Conservation (phyloP, 306 rosid genomes). For the Casuarina glauca region DNA sequence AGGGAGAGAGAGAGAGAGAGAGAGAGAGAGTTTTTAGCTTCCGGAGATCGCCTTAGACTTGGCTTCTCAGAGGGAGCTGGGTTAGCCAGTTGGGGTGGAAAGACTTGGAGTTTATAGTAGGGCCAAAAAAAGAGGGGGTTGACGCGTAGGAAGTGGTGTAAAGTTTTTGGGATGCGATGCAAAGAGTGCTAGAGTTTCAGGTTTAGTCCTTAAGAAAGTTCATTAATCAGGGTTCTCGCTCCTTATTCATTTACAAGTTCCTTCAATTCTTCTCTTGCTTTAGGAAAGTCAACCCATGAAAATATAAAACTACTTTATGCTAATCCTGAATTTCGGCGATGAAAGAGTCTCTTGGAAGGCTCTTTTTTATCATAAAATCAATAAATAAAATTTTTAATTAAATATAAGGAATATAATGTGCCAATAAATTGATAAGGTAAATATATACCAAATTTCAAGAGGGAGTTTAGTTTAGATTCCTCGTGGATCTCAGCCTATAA, state of each 20-base stretch:
- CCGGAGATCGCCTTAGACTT: conserved; percentile 17
- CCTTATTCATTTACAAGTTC: conserved; percentile 1
- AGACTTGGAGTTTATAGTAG: conserved; percentile 50
- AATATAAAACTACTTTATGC: conserved; percentile 17
- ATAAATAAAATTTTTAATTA: too few species aligned
- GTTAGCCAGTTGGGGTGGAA: conserved; percentile 32
- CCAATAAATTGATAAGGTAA: too few species aligned
- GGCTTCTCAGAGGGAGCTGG: conserved; percentile 24
- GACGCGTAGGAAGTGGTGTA: conserved; percentile 75
- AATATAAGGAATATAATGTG: too few species aligned
- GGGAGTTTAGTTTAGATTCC: too few species aligned
- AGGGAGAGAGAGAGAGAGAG: background rate
- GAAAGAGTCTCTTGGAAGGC: too few species aligned
- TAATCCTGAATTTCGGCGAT: background rate
- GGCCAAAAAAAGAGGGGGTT: conserved; percentile 38
- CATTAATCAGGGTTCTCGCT: conserved; percentile 31
- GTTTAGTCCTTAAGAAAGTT: conserved; percentile 33
- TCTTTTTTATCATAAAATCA: too few species aligned
- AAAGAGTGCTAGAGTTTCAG: conserved; percentile 55
- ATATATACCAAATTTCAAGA: too few species aligned
- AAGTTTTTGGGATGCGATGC: conserved; percentile 33
- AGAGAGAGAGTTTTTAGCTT: background rate
- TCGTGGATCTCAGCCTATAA: too few species aligned
- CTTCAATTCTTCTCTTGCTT: background rate
- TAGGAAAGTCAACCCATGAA: conserved; percentile 47